Evolutionary conservation across 208 protist species (phyloP).

Genomic region (Trypanosoma conorhini): DNA sequence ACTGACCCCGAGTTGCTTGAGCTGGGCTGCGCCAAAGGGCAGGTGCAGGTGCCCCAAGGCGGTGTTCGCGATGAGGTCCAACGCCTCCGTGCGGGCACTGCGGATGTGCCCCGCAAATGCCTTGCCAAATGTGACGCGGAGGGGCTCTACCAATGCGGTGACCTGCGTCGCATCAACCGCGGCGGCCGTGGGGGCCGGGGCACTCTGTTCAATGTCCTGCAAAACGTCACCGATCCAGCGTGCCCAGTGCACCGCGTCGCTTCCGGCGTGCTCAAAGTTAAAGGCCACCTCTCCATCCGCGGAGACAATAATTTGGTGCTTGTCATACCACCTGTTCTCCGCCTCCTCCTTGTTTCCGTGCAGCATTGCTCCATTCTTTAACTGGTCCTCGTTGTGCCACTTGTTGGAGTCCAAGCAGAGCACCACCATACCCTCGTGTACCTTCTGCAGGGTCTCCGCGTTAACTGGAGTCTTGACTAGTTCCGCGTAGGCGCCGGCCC

Average conservation of each 20-base stretch:
- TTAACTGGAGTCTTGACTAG: constrained; percentile 78
- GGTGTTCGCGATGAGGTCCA: constrained; percentile 55
- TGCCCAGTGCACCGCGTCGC: constrained; percentile 81
- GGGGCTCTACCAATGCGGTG: constrained; percentile 44
- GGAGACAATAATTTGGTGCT: constrained; percentile 91
- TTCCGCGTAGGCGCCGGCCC: constrained; percentile 81
- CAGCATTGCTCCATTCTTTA: constrained; percentile 57
- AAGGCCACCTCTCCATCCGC: constrained; percentile 83
- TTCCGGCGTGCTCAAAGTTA: constrained; percentile 84
- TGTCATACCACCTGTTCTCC: constrained; percentile 94
- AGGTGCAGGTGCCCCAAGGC: constrained; percentile 62
- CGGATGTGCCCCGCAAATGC: constrained; percentile 80
- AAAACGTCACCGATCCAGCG: constrained; percentile 83
- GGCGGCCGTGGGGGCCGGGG: constrained; percentile 19
- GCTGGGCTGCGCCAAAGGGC: constrained; percentile 46
- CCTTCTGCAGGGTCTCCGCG: constrained; percentile 54
- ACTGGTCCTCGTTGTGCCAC: constrained; percentile 42
- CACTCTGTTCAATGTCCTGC: constrained; percentile 13
- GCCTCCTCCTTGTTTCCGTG: constrained; percentile 73
- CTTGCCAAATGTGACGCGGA: constrained; percentile 84
- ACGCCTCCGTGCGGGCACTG: constrained; percentile 63
- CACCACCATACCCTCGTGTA: constrained; percentile 77
- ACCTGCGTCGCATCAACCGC: constrained; percentile 37
- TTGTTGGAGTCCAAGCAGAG: constrained; percentile 72
- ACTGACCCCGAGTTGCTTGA: constrained; percentile 47